Conservation (phyloP, 78 protist genomes). For the Monosiga brevicollis region DNA sequence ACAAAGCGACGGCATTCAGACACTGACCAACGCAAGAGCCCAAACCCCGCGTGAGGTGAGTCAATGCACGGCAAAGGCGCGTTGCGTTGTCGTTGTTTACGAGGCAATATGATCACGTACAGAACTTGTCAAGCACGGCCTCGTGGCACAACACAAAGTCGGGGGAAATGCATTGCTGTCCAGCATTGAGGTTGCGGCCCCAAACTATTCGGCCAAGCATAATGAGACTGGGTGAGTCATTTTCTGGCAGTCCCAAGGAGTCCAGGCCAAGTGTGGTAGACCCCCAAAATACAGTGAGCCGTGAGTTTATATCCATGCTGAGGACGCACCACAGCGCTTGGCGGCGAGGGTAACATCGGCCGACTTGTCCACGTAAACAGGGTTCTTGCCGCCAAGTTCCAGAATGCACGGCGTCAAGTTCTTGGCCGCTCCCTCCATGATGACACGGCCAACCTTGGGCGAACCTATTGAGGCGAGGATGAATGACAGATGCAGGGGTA, state of each 20-base stretch:
- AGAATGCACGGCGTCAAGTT: slow-evolving; percentile 49
- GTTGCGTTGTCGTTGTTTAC: too few species aligned
- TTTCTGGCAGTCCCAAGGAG: too few species aligned
- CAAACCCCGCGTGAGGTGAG: too few species aligned
- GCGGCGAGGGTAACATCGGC: slow-evolving; percentile 4
- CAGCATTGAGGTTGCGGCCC: slow-evolving; percentile 26
- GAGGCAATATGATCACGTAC: too few species aligned
- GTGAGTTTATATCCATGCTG: too few species aligned
- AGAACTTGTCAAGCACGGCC: not conserved
- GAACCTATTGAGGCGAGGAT: slow-evolving; percentile 17
- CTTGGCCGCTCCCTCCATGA: slow-evolving; percentile 45
- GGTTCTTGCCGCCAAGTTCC: slow-evolving; percentile 75
- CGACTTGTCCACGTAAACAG: not conserved
- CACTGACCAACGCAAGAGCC: too few species aligned
- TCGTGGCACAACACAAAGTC: slow-evolving; percentile 35
- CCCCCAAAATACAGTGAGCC: too few species aligned
- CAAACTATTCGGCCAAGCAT: not conserved
- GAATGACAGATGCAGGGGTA: too few species aligned
- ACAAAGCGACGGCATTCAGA: too few species aligned
- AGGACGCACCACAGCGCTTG: not conserved
- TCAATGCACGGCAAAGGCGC: too few species aligned
- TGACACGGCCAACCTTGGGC: slow-evolving; percentile 24
- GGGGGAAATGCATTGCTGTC: slow-evolving; percentile 69
- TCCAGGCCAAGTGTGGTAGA: too few species aligned
- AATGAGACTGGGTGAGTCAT: too few species aligned